These are phyloP conservation scores for Suillus americanus DNA, from an alignment of 768 basidiomycete species.

Conservation along the genomic window DNA sequence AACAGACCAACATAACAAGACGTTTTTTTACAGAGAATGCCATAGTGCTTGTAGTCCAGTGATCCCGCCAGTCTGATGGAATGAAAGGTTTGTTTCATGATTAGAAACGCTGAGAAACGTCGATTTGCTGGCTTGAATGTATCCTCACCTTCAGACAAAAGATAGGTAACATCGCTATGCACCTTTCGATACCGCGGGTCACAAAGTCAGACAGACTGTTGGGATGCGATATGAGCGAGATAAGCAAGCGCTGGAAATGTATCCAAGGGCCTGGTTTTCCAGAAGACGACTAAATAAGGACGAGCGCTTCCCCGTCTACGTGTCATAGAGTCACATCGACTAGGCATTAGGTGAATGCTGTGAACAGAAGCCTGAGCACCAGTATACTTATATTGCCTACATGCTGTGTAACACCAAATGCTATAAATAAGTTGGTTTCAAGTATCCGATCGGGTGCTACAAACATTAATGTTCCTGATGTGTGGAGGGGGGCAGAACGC, in stretches of 20 bases:
- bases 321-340: background rate
- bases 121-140: background rate
- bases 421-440: no score
- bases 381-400: no score
- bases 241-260: background rate
- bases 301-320: background rate
- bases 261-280: background rate
- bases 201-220: background rate
- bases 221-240: background rate
- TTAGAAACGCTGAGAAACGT: background rate
- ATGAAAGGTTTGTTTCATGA: background rate
- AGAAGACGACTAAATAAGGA: background rate
- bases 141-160: background rate
- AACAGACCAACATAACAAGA: background rate
- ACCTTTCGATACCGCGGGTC: background rate
- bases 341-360: no score
- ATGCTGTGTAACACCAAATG: no score
- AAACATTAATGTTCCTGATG: no score
- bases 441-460: no score
- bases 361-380: no score
- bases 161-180: background rate
- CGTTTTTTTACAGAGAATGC: background rate
- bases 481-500: no score
- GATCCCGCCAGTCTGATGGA: background rate
- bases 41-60: background rate